A percentile compares a stretch with the other conserved stretches of the same genome.
Evolutionary conservation across 1,284 basidiomycete species (phyloP).

Genomic region (Xerocomus minutiporus): DNA sequence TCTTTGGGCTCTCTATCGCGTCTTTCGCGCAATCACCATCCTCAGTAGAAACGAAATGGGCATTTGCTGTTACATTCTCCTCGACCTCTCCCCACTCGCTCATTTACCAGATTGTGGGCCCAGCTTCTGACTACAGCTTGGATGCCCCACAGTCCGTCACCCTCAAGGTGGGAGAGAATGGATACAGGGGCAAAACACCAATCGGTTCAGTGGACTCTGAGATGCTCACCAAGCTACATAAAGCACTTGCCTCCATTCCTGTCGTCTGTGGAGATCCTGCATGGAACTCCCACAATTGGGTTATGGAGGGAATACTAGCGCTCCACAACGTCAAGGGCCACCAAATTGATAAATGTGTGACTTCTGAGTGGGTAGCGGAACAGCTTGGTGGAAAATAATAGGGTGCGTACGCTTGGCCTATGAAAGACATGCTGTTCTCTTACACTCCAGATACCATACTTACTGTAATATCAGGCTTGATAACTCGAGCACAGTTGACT

Average conservation of each 20-base stretch:
- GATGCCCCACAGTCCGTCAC: constrained; percentile 33
- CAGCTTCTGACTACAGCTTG: constrained; percentile 25
- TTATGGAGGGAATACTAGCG: constrained; percentile 30
- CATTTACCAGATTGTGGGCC: constrained; percentile 30
- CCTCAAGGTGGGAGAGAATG: constrained; percentile 28
- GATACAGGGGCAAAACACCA: constrained; percentile 21
- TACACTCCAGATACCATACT: no score
- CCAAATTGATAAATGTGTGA: constrained; percentile 30
- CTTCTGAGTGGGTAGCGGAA: constrained; percentile 30
- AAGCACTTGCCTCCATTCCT: constrained; percentile 24
- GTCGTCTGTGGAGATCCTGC: constrained; percentile 25
- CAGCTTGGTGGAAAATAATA: constrained; percentile 26
- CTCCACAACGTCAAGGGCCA: constrained; percentile 28
- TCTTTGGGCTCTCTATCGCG: constrained; percentile 31
- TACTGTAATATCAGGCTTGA: no score
- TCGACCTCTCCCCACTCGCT: constrained; percentile 27
- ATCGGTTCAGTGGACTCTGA: constrained; percentile 30
- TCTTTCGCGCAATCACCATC: constrained; percentile 23
- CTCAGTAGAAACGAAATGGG: constrained; percentile 22
- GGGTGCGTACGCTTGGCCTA: constrained; percentile 3
- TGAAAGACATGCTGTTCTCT: no score
- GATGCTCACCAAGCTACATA: constrained; percentile 25
- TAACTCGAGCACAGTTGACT: no score
- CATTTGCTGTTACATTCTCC: constrained; percentile 28
- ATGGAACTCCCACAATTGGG: constrained; percentile 32